phyloP scores from a whole-genome alignment of 345 rosid species.

The Gossypium anomalum region DNA sequence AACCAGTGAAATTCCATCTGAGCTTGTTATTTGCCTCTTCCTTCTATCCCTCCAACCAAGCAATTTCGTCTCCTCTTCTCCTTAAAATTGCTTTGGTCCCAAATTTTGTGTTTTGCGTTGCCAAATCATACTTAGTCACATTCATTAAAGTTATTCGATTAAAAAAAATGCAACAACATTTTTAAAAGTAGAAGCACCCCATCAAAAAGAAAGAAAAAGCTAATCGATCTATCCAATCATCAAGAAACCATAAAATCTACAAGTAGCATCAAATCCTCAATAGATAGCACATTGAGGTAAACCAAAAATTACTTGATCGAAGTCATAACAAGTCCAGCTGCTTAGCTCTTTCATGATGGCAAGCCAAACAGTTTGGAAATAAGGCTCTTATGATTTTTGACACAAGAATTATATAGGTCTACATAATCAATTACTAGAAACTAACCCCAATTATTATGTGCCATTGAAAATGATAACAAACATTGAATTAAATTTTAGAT shows the following conservation, averaged over 20 bases:
- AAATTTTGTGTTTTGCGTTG: background rate
- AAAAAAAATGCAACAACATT: background rate
- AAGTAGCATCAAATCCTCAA: background rate
- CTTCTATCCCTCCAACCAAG: background rate
- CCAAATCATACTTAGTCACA: background rate
- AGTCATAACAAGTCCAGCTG: background rate
- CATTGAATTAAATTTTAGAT: background rate
- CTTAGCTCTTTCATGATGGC: background rate
- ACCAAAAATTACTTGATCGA: background rate
- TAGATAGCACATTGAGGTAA: background rate
- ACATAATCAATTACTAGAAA: background rate
- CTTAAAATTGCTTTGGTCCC: background rate
- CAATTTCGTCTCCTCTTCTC: background rate
- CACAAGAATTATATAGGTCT: background rate
- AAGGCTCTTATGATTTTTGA: background rate
- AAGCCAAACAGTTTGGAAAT: background rate
- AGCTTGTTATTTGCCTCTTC: background rate
- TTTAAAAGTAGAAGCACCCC: background rate
- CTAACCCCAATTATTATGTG: background rate
- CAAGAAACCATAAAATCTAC: background rate
- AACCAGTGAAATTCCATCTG: background rate
- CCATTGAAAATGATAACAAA: background rate
- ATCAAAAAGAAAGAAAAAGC: background rate
- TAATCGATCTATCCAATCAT: background rate
- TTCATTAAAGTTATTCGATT: background rate